Conservation (phyloP, 73 alveolate genomes). For the Tetrahymena thermophila region DNA sequence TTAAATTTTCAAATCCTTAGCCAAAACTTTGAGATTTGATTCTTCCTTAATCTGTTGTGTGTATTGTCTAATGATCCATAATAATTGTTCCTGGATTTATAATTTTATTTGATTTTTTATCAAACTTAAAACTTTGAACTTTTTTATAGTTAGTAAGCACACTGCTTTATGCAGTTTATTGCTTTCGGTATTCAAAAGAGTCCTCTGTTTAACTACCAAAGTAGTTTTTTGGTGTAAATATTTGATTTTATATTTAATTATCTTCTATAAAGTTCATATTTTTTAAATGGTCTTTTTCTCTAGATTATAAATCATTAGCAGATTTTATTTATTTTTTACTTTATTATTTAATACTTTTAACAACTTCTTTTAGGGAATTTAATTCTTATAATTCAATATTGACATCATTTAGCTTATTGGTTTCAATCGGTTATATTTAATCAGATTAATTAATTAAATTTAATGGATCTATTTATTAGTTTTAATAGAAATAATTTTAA, state of each 20-base stretch:
- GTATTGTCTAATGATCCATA: neutral
- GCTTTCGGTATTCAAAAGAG: neutral
- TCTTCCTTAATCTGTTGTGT: neutral
- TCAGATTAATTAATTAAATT: no score
- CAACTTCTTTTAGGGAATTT: no score
- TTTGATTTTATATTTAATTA: no score
- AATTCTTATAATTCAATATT: neutral
- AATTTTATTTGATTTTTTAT: no score
- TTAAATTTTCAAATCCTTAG: neutral
- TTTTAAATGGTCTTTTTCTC: no score
- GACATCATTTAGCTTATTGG: no score
- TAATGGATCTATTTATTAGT: no score
- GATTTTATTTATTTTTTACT: neutral
- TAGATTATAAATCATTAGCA: neutral
- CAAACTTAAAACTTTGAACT: neutral
- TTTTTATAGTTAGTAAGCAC: no score
- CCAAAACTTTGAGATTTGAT: neutral
- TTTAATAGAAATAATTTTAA: neutral
- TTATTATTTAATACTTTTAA: neutral
- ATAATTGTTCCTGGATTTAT: no score
- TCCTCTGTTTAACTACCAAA: neutral
- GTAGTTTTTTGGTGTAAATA: neutral
- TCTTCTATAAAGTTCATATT: no score
- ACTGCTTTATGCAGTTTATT: neutral
- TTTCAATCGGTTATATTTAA: no score